A percentile compares a stretch with the other conserved stretches of the same genome.
Evolutionary conservation across 2,329 filamentous ascomycete species (phyloP).

Genomic region (Claviceps maximensis): DNA sequence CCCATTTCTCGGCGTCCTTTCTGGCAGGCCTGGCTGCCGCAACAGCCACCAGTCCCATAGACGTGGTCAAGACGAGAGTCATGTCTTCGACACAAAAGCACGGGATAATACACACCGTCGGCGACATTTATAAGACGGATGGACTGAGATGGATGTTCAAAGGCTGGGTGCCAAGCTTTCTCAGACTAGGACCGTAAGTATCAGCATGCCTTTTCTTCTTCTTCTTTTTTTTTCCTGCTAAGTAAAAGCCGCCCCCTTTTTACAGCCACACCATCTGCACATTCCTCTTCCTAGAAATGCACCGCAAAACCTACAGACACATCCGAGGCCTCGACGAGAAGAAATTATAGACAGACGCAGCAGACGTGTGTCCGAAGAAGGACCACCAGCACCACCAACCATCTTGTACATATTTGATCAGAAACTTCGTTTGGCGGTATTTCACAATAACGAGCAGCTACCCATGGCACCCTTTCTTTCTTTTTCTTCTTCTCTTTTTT

Average conservation of each 20-base stretch:
- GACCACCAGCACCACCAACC: background rate
- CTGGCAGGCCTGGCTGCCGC: slow-evolving; percentile 73
- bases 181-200: slow-evolving; percentile 49
- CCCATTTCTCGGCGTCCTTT: slow-evolving; percentile 67
- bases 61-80: slow-evolving; percentile 79
- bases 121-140: slow-evolving; percentile 55
- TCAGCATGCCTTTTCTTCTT: background rate
- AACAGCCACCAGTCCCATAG: slow-evolving; percentile 71
- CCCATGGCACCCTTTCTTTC: no score
- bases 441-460: background rate
- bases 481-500: no score
- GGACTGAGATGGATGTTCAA: slow-evolving; percentile 77
- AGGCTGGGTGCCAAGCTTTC: slow-evolving; percentile 72
- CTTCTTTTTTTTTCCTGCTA: no score
- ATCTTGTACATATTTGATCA: background rate
- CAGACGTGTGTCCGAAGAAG: background rate
- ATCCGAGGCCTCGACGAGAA: slow-evolving; percentile 26
- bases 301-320: slow-evolving; percentile 62
- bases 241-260: background rate
- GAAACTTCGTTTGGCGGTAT: background rate
- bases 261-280: slow-evolving; percentile 69
- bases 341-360: slow-evolving; percentile 4
- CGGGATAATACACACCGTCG: slow-evolving; percentile 45
- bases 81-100: slow-evolving; percentile 52
- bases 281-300: slow-evolving; percentile 75